Evolutionary conservation across 345 rosid species (phyloP), one percentile per base, ranked within the genome.

Genomic region (Punica granatum): DNA sequence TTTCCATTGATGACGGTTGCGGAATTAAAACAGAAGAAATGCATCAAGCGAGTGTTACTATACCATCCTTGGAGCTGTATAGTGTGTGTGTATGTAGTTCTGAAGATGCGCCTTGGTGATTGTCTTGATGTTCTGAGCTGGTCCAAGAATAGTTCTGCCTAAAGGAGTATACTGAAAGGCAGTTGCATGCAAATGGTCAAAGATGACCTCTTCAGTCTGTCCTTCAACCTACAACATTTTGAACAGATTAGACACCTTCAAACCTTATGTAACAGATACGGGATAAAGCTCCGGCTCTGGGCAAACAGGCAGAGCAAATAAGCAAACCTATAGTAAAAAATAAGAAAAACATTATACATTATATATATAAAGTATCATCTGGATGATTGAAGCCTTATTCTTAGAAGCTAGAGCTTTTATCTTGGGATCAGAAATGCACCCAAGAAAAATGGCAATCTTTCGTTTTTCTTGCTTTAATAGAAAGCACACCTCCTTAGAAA

Each of bases 31-130:
- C 18, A 30, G 7, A 56, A 56, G 18, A 4, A 26, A 51, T 10
- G 28, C 58, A 51, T 23, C 58, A 51, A 51, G 35, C 14, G 19
- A 18, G 26, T 34, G 36, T 12, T 15, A 6, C 9, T n/a, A 37
- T 88, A 95, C 97, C 97, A 89, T 92, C 80, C 99, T 83, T 39
- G 99, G 96, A 75, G 99, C 98, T 19, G 99, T 85, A 78, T 92
- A 95, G 75, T 95, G 99, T 34, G 98, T 90, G 67, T 84, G 81
- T 56, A 95, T 92, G 72, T 95, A 95, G 74, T 78, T 80, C 76
- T 86, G 89, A 32, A 95, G 90, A 76, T 95, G 80, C 54, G 75
- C 85, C 70, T 82, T 86, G 63, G 96, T 83, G 69, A 95, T 95
- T 2, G 96, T 77, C 84, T 67, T 83, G 69, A 95, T 76, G 71